Evolutionary conservation across 306 rosid genomes (phyloP).

Genomic region (Cicer yamashitae): DNA sequence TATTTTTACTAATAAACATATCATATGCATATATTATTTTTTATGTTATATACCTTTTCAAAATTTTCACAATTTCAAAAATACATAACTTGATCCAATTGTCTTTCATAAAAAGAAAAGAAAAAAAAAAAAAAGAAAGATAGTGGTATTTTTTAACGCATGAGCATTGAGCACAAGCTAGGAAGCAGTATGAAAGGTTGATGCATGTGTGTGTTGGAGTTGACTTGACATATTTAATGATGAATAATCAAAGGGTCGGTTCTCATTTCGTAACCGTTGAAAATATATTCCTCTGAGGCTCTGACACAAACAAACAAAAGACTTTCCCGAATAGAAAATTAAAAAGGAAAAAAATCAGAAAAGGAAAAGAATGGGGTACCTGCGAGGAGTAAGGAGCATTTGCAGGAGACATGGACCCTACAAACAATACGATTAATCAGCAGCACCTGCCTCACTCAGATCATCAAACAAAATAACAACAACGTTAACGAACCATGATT

Average conservation of each 20-base stretch:
- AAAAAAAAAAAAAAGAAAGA: no score
- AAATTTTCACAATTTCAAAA: background rate
- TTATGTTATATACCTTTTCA: background rate
- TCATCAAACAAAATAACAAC: background rate
- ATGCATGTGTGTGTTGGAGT: slow-evolving; percentile 38
- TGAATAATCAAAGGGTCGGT: slow-evolving; percentile 21
- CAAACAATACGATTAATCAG: slow-evolving; percentile 33
- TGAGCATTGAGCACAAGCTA: no score
- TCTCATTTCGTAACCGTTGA: slow-evolving; percentile 34
- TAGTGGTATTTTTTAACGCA: no score
- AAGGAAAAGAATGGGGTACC: slow-evolving; percentile 32
- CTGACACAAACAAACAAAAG: slow-evolving; percentile 29
- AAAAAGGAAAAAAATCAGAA: background rate
- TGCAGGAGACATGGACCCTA: slow-evolving; percentile 46
- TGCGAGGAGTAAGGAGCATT: slow-evolving; percentile 16
- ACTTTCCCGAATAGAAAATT: slow-evolving; percentile 34
- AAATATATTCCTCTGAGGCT: slow-evolving; percentile 22
- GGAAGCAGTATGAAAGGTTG: slow-evolving; percentile 7
- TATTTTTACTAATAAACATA: background rate
- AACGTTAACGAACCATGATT: slow-evolving; percentile 39
- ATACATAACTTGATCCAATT: no score
- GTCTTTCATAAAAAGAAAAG: no score
- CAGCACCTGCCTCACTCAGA: slow-evolving; percentile 16
- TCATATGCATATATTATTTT: background rate
- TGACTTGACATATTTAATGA: slow-evolving; percentile 31